A percentile compares a stretch with the other conserved stretches of the same genome.
Evolutionary conservation across 2,329 filamentous ascomycete genomes (phyloP).

Genomic region (Fusarium buxicola): DNA sequence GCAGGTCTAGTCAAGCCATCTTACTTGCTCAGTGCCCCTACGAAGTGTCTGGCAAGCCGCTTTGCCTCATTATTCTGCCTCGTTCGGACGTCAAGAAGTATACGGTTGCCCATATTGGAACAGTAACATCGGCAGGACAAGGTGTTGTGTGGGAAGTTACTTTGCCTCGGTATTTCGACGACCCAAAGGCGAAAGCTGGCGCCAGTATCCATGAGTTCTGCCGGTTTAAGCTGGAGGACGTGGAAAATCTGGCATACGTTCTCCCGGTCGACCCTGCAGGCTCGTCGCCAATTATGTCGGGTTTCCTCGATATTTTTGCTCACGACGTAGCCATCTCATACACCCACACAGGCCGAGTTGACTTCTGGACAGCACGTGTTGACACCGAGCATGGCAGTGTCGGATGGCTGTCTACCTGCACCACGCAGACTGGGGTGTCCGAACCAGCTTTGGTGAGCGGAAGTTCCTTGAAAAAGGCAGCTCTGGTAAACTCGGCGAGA

Average conservation of each 20-base stretch:
- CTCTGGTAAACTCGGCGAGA: slow-evolving; percentile 78
- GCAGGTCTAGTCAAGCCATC: slow-evolving; percentile 67
- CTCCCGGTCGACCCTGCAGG: slow-evolving; percentile 90
- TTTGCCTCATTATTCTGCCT: slow-evolving; percentile 84
- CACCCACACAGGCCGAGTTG: slow-evolving; percentile 77
- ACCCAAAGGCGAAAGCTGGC: slow-evolving; percentile 38
- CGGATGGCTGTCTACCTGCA: slow-evolving; percentile 86
- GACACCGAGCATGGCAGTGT: slow-evolving; percentile 69
- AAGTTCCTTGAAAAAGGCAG: slow-evolving; percentile 87
- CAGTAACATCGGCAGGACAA: slow-evolving; percentile 80
- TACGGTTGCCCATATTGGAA: slow-evolving; percentile 78
- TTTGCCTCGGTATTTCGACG: slow-evolving; percentile 63
- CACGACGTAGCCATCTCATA: slow-evolving; percentile 89
- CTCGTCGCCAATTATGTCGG: slow-evolving; percentile 74
- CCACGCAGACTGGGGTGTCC: slow-evolving; percentile 80
- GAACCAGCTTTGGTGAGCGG: slow-evolving; percentile 84
- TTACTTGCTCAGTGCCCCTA: slow-evolving; percentile 67
- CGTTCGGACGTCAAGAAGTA: slow-evolving; percentile 66
- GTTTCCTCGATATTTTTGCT: slow-evolving; percentile 87
- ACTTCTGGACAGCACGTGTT: slow-evolving; percentile 87
- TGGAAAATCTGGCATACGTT: slow-evolving; percentile 72
- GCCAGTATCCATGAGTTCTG: slow-evolving; percentile 72
- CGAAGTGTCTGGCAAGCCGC: slow-evolving; percentile 73
- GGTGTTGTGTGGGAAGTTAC: slow-evolving; percentile 85
- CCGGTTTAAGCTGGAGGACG: slow-evolving; percentile 73